Percentiles rank a stretch among this genome's conserved stretches.
These are phyloP conservation scores for Epichloe bromicola DNA, from an alignment of 2,329 filamentous ascomycete genomes.

Conservation along the genomic window DNA sequence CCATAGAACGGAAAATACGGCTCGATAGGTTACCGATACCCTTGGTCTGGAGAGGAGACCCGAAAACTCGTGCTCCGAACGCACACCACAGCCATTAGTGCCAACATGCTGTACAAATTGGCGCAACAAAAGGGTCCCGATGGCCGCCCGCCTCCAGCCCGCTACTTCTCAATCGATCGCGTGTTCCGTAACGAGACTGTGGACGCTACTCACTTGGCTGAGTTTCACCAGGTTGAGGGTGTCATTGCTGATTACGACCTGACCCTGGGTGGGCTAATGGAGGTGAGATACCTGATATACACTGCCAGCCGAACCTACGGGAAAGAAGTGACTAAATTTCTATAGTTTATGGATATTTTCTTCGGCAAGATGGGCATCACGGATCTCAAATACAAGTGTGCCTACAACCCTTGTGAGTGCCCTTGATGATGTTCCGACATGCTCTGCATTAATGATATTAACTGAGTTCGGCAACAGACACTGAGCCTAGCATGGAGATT, in stretches of 20 bases:
- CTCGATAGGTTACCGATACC: conserved; percentile 92
- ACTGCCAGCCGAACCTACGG: neutral
- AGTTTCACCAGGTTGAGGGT: conserved; percentile 98
- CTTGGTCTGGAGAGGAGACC: conserved; percentile 80
- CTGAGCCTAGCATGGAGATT: conserved; percentile 95
- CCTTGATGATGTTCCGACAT: too few relatives aligned
- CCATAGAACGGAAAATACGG: conserved; percentile 68
- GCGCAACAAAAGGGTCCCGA: conserved; percentile 68
- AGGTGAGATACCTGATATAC: conserved; percentile 11
- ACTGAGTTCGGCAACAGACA: conserved; percentile 48
- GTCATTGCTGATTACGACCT: conserved; percentile 95
- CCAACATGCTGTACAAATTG: conserved; percentile 82
- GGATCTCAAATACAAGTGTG: conserved; percentile 85
- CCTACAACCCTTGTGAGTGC: conserved; percentile 24
- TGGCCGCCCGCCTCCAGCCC: conserved; percentile 52
- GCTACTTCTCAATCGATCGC: conserved; percentile 96
- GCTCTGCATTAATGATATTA: conserved; percentile 45
- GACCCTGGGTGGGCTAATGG: conserved; percentile 84
- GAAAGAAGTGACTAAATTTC: neutral
- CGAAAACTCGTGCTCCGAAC: conserved; percentile 78
- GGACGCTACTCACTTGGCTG: conserved; percentile 89
- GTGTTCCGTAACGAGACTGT: conserved; percentile 98
- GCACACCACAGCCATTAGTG: conserved; percentile 87
- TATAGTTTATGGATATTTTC: conserved; percentile 78
- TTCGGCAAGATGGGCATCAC: conserved; percentile 90